Evolutionary conservation across 305 asterid species (phyloP).

Genomic region (Striga hermonthica): DNA sequence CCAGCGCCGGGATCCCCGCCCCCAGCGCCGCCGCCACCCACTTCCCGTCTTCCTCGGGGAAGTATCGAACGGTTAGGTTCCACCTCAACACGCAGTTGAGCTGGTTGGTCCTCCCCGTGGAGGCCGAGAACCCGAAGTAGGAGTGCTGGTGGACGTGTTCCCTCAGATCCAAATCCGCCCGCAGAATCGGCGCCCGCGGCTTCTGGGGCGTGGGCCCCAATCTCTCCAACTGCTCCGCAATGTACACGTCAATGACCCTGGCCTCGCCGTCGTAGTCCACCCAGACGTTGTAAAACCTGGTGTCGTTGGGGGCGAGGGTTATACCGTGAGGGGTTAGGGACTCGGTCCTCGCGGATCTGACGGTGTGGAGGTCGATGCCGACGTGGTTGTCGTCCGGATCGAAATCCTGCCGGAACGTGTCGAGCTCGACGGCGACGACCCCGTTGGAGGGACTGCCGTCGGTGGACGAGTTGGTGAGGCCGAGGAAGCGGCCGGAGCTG

Average conservation of each 20-base stretch:
- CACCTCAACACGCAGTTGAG: conserved; percentile 77
- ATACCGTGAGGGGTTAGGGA: conserved; percentile 42
- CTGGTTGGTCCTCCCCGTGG: conserved; percentile 57
- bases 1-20: conserved; percentile 46
- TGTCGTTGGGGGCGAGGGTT: conserved; percentile 44
- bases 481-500: conserved; percentile 70
- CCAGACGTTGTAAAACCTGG: conserved; percentile 67
- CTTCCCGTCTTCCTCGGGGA: conserved; percentile 28
- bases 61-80: conserved; percentile 63
- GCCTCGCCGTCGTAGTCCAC: conserved; percentile 61
- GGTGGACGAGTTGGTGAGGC: conserved; percentile 59
- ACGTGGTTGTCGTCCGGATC: conserved; percentile 80
- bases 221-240: conserved; percentile 44
- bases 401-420: conserved; percentile 58
- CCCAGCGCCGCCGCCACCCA: conserved; percentile 43
- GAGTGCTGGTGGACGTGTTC: conserved; percentile 46
- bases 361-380: conserved; percentile 56
- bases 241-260: conserved; percentile 46
- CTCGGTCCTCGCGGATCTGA: conserved; percentile 37
- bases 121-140: conserved; percentile 82
- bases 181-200: conserved; percentile 47
- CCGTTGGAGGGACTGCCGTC: conserved; percentile 50
- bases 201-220: conserved; percentile 55
- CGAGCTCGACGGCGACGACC: conserved; percentile 80
- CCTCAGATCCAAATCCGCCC: conserved; percentile 41